These are phyloP conservation scores for Croton setiger DNA, from an alignment of 441 rosid species.

Conservation along the genomic window DNA sequence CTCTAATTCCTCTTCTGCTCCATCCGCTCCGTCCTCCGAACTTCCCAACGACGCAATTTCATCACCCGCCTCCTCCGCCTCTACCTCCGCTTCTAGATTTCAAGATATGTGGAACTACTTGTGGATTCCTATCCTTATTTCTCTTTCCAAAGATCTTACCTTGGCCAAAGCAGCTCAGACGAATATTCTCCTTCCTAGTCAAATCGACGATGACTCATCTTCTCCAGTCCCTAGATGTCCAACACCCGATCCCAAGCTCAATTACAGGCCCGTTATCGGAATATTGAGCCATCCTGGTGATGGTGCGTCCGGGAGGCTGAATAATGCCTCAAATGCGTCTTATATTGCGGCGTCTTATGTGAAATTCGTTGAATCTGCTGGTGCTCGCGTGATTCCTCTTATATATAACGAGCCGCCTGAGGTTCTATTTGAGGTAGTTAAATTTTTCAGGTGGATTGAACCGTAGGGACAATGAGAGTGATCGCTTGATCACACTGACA, in stretches of 20 bases:
- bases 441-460: background rate
- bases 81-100: conserved; percentile 21
- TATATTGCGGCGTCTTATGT: conserved; percentile 86
- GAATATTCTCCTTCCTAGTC: conserved; percentile 41
- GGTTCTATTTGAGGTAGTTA: conserved; percentile 56
- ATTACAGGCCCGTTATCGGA: conserved; percentile 76
- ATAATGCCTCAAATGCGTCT: conserved; percentile 49
- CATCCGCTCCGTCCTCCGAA: conserved; percentile 26
- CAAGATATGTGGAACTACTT: conserved; percentile 53
- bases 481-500: background rate
- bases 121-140: conserved; percentile 45
- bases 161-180: conserved; percentile 32
- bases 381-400: conserved; percentile 89
- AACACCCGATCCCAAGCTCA: conserved; percentile 43
- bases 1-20: conserved; percentile 31
- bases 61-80: conserved; percentile 24
- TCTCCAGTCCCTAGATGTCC: conserved; percentile 36
- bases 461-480: background rate
- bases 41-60: conserved; percentile 26
- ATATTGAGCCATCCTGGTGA: conserved; percentile 85
- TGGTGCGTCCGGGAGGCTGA: conserved; percentile 81
- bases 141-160: conserved; percentile 39
- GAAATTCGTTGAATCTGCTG: conserved; percentile 85
- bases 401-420: conserved; percentile 69
- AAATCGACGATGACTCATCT: conserved; percentile 22